A percentile compares a stretch with the other conserved stretches of the same genome.
phyloP scores from a whole-genome alignment of 2,329 filamentous ascomycete genomes.

The Claviceps fusiformis region DNA sequence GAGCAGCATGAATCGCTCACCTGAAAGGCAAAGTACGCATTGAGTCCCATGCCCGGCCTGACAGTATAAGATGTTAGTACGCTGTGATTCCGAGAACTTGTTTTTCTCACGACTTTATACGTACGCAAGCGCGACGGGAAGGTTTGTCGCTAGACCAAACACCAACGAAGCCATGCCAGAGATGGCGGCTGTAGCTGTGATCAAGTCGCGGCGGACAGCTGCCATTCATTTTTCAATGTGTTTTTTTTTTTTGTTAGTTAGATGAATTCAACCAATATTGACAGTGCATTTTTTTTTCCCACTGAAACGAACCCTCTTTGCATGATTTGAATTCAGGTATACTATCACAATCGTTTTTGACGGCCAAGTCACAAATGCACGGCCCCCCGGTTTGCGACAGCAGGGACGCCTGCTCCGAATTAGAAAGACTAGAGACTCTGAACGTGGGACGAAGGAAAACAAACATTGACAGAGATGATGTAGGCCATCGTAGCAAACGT shows the following conservation, averaged over 20 bases:
- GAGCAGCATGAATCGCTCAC: constrained; percentile 4
- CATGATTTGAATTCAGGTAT: constrained; percentile 30
- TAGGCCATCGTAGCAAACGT: constrained; percentile 77
- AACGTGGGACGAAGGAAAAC: constrained; percentile 8
- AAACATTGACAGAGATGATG: constrained; percentile 61
- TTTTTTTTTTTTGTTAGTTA: constrained; percentile 1
- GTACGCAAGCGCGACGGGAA: constrained; percentile 40
- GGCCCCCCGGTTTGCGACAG: constrained; percentile 65
- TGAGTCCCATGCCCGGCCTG: constrained; percentile 54
- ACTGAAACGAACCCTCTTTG: constrained; percentile 26
- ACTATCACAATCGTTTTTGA: constrained; percentile 34
- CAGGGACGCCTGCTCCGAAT: constrained; percentile 46
- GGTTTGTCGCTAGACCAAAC: constrained; percentile 71
- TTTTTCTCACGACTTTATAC: constrained; percentile 1
- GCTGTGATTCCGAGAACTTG: neutral
- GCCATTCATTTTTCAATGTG: neutral
- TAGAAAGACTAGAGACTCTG: neutral
- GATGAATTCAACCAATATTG: neutral
- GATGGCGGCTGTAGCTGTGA: constrained; percentile 74
- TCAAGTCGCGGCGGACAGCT: constrained; percentile 60
- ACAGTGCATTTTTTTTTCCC: too few species aligned
- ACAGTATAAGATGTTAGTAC: constrained; percentile 2
- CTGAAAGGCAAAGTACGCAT: constrained; percentile 55
- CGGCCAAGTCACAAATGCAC: constrained; percentile 46
- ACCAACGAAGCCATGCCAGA: constrained; percentile 60